Base-by-base conservation (phyloP, 768 basidiomycete species). In the Trametes cinnabarina region DNA sequence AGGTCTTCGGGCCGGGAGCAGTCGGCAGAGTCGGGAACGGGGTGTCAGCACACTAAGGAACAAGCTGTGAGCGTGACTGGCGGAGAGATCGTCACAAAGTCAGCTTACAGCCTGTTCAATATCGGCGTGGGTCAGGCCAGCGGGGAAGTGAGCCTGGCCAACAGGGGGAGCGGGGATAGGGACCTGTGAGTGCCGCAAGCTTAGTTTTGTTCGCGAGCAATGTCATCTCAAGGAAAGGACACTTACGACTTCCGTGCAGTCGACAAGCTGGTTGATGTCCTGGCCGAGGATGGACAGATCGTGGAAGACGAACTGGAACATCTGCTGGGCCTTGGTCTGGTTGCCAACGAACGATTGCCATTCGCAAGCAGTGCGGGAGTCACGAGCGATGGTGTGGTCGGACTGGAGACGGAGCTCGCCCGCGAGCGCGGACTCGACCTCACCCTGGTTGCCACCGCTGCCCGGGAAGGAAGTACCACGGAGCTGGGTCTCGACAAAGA, bases 1-100 rank as follows among this genome's bases (percentile, higher is more conserved):
- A 62, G 37, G 66, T 70, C 17, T 51, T 60, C 50, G 72, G 68
- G 51, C 74, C 74, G 26, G 71, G 68, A 32, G 65, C 51, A 19
- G 63, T 61, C 20, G 60, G 30, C 30, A 64, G 51, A 2, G 52
- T 61, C 15, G 63, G 63, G 63, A 64, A 64, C 3, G 63, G 60
- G 15, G 63, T 61, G 35, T 54, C 37, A 25, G 63, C 50, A 34
- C 63, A 58, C 25, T 55, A 44, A 8, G n/a, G 14, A 30, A 37
- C 22, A 32, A 37, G 28, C 10, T 39, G 35, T 54, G 8, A 60
- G 43, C 22, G 20, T 7, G 15, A 15, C 25, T 19, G 9, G 15
- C 20, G 12, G 22, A 12, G 8, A 15, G 12, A 22, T 4, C 10
- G 4, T 8, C 11, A 35, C 3, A 19, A 37, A 37, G 15, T 40